phyloP scores from a whole-genome alignment of 768 basidiomycete genomes.

The Leccinum fibrillosum region DNA sequence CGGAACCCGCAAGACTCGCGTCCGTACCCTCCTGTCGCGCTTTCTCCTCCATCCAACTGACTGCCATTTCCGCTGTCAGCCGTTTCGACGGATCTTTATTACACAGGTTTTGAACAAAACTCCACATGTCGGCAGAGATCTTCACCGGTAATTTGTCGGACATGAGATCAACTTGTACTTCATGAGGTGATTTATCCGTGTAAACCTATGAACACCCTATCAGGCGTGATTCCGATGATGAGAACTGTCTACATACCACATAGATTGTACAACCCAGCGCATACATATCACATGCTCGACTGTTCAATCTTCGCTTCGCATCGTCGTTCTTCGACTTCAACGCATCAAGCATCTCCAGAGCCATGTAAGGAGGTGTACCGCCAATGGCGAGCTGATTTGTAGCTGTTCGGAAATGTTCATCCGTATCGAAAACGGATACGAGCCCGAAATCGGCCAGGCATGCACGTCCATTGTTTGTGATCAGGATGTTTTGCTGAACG shows the following conservation, averaged over 20 bases:
- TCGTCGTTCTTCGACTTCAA: neutral
- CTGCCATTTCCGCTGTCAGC: slow-evolving; percentile 19
- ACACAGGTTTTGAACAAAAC: slow-evolving; percentile 32
- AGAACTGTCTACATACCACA: slow-evolving; percentile 24
- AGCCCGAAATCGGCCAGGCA: slow-evolving; percentile 53
- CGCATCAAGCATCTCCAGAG: slow-evolving; percentile 22
- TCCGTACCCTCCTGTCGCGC: slow-evolving; percentile 7
- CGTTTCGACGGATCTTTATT: slow-evolving; percentile 11
- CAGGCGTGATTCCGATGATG: neutral
- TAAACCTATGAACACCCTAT: slow-evolving; percentile 12
- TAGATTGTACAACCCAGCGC: slow-evolving; percentile 41
- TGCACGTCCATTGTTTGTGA: slow-evolving; percentile 39
- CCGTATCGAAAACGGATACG: slow-evolving; percentile 14
- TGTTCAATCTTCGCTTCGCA: slow-evolving; percentile 18
- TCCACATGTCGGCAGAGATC: slow-evolving; percentile 26
- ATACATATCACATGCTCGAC: slow-evolving; percentile 37
- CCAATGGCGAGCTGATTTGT: slow-evolving; percentile 4
- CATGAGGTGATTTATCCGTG: neutral
- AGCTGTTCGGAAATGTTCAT: slow-evolving; percentile 9
- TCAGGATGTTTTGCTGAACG: slow-evolving; percentile 45
- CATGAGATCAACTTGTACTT: neutral
- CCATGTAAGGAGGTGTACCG: slow-evolving; percentile 25
- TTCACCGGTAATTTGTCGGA: slow-evolving; percentile 6
- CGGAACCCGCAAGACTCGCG: neutral
- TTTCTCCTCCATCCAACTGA: slow-evolving; percentile 26